A percentile compares a stretch with the other conserved stretches of the same genome.
These are phyloP conservation scores for Podospora pseudocomata DNA, from an alignment of 495 filamentous ascomycete species.

Conservation along the genomic window DNA sequence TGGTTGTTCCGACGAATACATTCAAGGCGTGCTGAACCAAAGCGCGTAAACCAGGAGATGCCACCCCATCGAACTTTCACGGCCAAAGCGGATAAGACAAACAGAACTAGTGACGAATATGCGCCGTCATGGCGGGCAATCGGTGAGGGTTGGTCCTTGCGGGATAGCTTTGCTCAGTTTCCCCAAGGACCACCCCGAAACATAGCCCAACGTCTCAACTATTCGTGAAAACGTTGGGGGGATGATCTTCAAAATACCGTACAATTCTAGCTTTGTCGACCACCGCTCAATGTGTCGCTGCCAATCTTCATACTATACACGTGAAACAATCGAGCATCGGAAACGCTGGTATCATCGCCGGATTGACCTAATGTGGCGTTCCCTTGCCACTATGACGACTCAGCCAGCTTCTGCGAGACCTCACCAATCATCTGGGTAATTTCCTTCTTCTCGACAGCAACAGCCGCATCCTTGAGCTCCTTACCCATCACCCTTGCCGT, in stretches of 20 bases:
- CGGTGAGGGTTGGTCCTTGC: not conserved
- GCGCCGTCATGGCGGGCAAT: not conserved
- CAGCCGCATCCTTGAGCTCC: constrained; percentile 38
- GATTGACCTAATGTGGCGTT: too few species aligned
- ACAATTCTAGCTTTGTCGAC: not conserved
- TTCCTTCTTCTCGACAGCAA: constrained; percentile 32
- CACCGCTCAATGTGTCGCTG: not conserved
- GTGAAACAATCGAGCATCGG: not conserved
- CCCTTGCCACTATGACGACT: constrained; percentile 2
- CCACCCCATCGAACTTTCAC: not conserved
- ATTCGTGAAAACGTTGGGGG: not conserved
- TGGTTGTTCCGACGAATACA: too few species aligned
- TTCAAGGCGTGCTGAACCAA: too few species aligned
- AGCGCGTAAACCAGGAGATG: not conserved
- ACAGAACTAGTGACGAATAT: not conserved
- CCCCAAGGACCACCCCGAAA: not conserved
- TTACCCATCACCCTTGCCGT: not conserved
- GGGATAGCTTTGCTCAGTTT: not conserved
- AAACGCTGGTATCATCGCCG: not conserved
- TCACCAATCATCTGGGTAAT: constrained; percentile 10
- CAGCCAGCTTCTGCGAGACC: constrained; percentile 38
- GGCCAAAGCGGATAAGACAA: not conserved
- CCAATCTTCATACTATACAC: not conserved
- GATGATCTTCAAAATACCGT: not conserved
- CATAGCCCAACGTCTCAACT: not conserved